Conservation (phyloP, 1,284 basidiomycete species). For the Sporisorium graminicola region DNA sequence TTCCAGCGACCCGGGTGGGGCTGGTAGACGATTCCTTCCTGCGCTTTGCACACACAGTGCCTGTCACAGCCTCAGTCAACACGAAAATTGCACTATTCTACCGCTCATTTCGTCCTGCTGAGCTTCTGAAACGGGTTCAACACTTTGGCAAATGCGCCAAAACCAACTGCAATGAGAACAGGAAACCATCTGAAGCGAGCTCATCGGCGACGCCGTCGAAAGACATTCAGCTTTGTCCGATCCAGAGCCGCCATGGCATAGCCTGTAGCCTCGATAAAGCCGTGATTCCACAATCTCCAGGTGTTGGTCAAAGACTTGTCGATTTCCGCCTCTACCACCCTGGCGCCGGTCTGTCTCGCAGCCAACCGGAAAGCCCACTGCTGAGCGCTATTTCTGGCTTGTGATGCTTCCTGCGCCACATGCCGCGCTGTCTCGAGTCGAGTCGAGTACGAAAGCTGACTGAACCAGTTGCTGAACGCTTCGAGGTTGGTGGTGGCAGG, state of each 20-base stretch:
- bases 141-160: background rate
- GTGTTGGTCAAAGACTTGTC: background rate
- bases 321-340: background rate
- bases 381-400: too few species aligned
- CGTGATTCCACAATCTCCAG: background rate
- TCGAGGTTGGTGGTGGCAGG: too few species aligned
- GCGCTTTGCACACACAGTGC: too few species aligned
- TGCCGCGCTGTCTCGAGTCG: background rate
- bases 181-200: background rate
- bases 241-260: background rate
- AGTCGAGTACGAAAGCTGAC: background rate
- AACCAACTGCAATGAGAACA: background rate
- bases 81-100: too few species aligned
- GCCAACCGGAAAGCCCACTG: slow-evolving; percentile 2
- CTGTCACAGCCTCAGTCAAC: too few species aligned
- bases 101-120: too few species aligned
- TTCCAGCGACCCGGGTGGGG: slow-evolving; percentile 66
- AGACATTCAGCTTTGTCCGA: too few species aligned
- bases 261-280: background rate
- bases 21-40: slow-evolving; percentile 40
- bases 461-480: background rate
- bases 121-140: too few species aligned
- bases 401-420: background rate
- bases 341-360: background rate
- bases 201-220: too few species aligned